A percentile compares a stretch with the other conserved stretches of the same genome.
Conservation (phyloP, 2,329 filamentous ascomycete species). For the Fusarium graminum region DNA sequence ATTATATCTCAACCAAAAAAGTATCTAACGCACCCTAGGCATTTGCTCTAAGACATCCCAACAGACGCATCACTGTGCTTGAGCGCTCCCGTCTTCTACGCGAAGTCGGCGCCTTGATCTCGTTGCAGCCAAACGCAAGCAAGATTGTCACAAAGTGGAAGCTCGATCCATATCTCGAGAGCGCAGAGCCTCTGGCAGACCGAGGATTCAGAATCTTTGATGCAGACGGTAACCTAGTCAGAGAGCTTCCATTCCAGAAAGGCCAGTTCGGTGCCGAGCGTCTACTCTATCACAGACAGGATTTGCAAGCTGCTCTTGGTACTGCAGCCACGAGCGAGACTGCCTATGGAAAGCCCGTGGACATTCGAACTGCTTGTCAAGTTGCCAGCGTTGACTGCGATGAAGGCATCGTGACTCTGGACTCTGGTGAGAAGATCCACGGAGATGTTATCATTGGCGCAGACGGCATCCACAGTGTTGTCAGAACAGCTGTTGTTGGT, state of each 20-base stretch:
- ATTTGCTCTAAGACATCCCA: slow-evolving; percentile 27
- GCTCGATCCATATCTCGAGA: slow-evolving; percentile 29
- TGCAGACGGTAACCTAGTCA: slow-evolving; percentile 28
- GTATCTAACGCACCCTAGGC: slow-evolving; percentile 17
- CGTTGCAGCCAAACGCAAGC: slow-evolving; percentile 41
- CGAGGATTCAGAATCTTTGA: slow-evolving; percentile 42
- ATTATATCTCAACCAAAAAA: no score
- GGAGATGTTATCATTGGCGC: slow-evolving; percentile 42
- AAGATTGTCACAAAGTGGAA: slow-evolving; percentile 42
- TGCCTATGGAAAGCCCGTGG: slow-evolving; percentile 22
- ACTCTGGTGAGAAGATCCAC: slow-evolving; percentile 28
- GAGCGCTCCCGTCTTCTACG: slow-evolving; percentile 43
- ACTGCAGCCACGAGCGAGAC: slow-evolving; percentile 27
- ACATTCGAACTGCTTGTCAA: slow-evolving; percentile 35
- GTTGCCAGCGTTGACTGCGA: slow-evolving; percentile 35
- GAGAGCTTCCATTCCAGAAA: slow-evolving; percentile 36
- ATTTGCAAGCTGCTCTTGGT: slow-evolving; percentile 35
- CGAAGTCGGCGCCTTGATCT: slow-evolving; percentile 41
- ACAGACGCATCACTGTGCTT: slow-evolving; percentile 40
- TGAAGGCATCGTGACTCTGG: slow-evolving; percentile 32
- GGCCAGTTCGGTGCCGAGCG: slow-evolving; percentile 40
- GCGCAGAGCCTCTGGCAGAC: slow-evolving; percentile 37
- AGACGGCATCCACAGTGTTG: slow-evolving; percentile 43
- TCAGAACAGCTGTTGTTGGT: slow-evolving; percentile 36
- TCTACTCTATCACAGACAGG: slow-evolving; percentile 42